Percentiles rank a stretch among this genome's conserved stretches.
These are phyloP conservation scores for Tetragonia tetragonoides DNA, from an alignment of 148 eudicot genomes.

Conservation along the genomic window DNA sequence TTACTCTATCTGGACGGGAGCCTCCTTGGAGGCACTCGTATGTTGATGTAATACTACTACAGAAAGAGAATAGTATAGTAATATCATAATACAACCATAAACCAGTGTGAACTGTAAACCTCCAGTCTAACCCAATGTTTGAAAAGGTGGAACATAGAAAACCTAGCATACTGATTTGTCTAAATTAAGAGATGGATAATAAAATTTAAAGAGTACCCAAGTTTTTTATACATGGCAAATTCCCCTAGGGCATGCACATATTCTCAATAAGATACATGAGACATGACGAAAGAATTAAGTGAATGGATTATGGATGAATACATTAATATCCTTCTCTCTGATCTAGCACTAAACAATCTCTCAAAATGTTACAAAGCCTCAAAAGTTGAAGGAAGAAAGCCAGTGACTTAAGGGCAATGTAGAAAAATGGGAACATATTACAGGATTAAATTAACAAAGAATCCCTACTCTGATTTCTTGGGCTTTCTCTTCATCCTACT, in stretches of 20 bases:
- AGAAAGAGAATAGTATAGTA: too few relatives aligned
- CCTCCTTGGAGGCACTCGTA: too few relatives aligned
- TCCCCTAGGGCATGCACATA: neutral
- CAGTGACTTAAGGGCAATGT: neutral
- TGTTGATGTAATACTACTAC: too few relatives aligned
- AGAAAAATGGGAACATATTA: slow-evolving; percentile 3
- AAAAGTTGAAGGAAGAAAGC: neutral
- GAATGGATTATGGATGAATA: slow-evolving; percentile 22
- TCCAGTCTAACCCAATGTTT: too few relatives aligned
- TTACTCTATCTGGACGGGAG: too few relatives aligned
- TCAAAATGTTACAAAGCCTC: slow-evolving; percentile 25
- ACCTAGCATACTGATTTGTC: neutral
- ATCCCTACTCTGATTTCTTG: slow-evolving; percentile 51
- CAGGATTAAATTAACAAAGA: neutral
- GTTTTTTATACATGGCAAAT: neutral
- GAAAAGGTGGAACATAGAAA: too few relatives aligned
- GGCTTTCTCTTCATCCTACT: slow-evolving; percentile 81
- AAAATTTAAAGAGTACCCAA: neutral
- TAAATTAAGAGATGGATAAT: neutral
- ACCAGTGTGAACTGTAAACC: too few relatives aligned
- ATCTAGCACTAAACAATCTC: slow-evolving; percentile 19
- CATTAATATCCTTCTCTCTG: slow-evolving; percentile 17
- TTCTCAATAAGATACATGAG: neutral
- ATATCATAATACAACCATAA: too few relatives aligned
- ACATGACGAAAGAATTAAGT: slow-evolving; percentile 21